These are phyloP conservation scores for Populus nigra DNA, from an alignment of 345 rosid species.

Conservation along the genomic window DNA sequence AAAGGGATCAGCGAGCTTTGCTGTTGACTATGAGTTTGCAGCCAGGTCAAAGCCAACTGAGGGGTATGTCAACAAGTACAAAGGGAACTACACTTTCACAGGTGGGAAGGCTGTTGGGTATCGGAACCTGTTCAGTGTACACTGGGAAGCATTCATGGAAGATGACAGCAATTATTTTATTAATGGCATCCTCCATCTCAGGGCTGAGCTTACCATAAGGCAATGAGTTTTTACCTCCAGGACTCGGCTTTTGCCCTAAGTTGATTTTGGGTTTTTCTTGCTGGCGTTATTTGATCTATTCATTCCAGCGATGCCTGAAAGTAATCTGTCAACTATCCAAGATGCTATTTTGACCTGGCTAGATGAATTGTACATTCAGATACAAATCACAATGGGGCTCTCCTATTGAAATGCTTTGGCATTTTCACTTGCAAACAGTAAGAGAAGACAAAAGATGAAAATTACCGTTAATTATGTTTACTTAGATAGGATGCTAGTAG, in stretches of 20 bases:
- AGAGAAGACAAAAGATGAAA: too few relatives aligned
- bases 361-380: not conserved
- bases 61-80: slow-evolving; percentile 51
- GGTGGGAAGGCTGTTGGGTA: slow-evolving; percentile 66
- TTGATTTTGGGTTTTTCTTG: not conserved
- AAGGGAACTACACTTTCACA: slow-evolving; percentile 52
- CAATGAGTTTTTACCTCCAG: slow-evolving; percentile 18
- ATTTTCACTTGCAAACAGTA: too few relatives aligned
- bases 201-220: slow-evolving; percentile 75
- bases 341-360: not conserved
- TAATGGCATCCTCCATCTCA: slow-evolving; percentile 68
- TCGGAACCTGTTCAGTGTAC: slow-evolving; percentile 51
- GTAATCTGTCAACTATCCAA: not conserved
- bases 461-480: too few relatives aligned
- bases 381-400: too few relatives aligned
- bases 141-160: slow-evolving; percentile 58
- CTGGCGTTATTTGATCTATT: not conserved
- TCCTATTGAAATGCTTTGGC: too few relatives aligned
- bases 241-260: not conserved
- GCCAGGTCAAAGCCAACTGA: slow-evolving; percentile 63
- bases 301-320: slow-evolving; percentile 4
- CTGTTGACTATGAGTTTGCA: slow-evolving; percentile 68
- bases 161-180: slow-evolving; percentile 62
- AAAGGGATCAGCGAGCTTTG: slow-evolving; percentile 51
- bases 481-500: too few relatives aligned